Evolutionary conservation across 352 stramenopile genomes (phyloP), one percentile per base, ranked within the genome.

Genomic region (Vaucheria bursata): DNA sequence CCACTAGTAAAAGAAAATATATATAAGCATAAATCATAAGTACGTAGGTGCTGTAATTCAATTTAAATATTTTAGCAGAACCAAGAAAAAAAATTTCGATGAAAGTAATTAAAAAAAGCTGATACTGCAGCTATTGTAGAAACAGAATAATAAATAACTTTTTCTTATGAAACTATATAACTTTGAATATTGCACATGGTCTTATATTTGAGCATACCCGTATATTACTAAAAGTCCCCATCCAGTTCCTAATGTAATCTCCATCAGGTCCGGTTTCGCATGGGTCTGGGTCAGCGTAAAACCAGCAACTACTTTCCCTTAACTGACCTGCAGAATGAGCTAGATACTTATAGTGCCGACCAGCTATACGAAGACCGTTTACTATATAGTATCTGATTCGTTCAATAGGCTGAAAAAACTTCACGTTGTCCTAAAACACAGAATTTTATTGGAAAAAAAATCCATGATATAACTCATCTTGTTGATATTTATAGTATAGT

Each of bases 171-270:
- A 50, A 12, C 5, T 12, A 50, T 50, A 50, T 50, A 50, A 12
- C 5, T 50, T 12, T 50, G 12, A 12, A 50, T 50, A 12, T 50
- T 50, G 39, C 39, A 50, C 12, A 50, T 12, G 5, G 39, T 12
- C 5, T 50, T 5, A 50, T 69, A 69, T 18, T 6, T 29, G 18
- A 18, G 34, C 59, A 34, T 38, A 38, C 65, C 65, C 40, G 36
- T 29, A 72, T 72, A 12, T 32, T 25, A 38, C 40, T 35, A 40
- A 72, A 72, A 7, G 65, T 72, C 3, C 65, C 65, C 65, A 72
- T 72, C 65, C 65, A 72, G 1, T 3, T 2, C 3, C 65, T 29
- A 2, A 72, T 72, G 65, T 36, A 32, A 8, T 35, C 31, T 29
- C 65, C 6, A 29, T 29, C 40, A 25, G 65, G 65, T 40, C 29